Evolutionary conservation across 2,329 filamentous ascomycete species (phyloP).

Genomic region (Thielaviopsis musarum): DNA sequence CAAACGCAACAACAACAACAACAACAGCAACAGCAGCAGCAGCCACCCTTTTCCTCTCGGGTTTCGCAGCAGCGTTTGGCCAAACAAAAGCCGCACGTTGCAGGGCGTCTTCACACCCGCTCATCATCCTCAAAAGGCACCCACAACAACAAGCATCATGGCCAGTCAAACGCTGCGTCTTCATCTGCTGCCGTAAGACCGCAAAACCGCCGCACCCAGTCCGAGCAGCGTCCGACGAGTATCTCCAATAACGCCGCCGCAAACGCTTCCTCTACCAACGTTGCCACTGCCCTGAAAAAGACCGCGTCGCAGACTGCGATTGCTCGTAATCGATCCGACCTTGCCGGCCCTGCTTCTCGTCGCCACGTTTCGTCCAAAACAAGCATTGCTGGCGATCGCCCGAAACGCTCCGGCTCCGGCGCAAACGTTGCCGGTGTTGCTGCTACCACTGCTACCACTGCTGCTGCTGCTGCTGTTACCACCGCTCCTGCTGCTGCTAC

Average conservation of each 20-base stretch:
- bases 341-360: constrained; percentile 26
- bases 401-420: constrained; percentile 27
- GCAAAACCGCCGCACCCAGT: constrained; percentile 9
- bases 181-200: constrained; percentile 7
- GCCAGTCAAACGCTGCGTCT: constrained; percentile 3
- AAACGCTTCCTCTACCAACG: background rate
- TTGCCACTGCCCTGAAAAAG: constrained; percentile 5
- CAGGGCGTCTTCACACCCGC: constrained; percentile 9
- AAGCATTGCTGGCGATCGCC: constrained; percentile 34
- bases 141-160: constrained; percentile 8
- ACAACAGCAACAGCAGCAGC: background rate
- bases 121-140: constrained; percentile 10
- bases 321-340: constrained; percentile 19
- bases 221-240: constrained; percentile 7
- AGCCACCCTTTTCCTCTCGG: constrained; percentile 1
- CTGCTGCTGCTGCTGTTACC: constrained; percentile 20
- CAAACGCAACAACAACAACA: background rate
- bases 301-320: constrained; percentile 10
- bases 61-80: constrained; percentile 11
- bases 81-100: constrained; percentile 11
- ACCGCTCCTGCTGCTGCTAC: background rate
- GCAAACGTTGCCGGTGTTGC: constrained; percentile 5
- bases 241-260: background rate
- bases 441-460: constrained; percentile 20
- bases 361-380: constrained; percentile 42